Base-by-base conservation (phyloP, 2,329 filamentous ascomycete species). In the Alternaria incomplexa region DNA sequence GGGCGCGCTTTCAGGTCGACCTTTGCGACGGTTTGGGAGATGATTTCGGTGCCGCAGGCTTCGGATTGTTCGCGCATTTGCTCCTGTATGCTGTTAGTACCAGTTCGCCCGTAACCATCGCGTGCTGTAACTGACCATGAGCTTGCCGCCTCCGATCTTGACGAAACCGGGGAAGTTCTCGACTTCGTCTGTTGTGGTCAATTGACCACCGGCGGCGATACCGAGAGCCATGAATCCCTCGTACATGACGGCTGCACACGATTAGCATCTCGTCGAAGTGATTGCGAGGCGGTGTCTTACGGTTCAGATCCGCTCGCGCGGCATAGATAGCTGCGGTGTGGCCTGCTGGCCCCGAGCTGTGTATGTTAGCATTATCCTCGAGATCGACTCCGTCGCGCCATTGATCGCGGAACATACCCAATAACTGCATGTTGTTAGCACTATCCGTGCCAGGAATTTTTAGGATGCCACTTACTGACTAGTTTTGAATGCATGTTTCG, bases 161-260 rank as follows among this genome's bases (percentile, higher is more conserved):
- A 92, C 91, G 84, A 98, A 99, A 51, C 96, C 96, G 25, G 96
- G 96, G 83, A 91, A 99, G 87, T 99, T 99, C 86, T 99, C 96
- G 63, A 99, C 90, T 72, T 99, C 96, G 76, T 97, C 98, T 58
- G 96, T 99, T 25, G 96, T 99, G 58, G 96, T 99, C 72, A 99
- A 87, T 86, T 99, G 96, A 61, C 96, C 96, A 72, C 96, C 96
- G 47, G 96, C 93, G 7, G 96, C 96, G 75, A 96, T 97, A 77
- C 95, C 96, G 78, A 97, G 96, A 74, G 96, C 96, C 81, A 99
- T 90, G 87, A 99, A 97, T 73, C 96, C 96, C 84, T 99, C 96
- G 80, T 98, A 99, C 72, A 99, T 87, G 67, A 97, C 92, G 67
- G 96, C 89, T 89, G 66, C 32, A 40, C 5, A 58, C n/a, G 53